phyloP scores from a whole-genome alignment of 352 stramenopile genomes.

The Phytophthora rubi region DNA sequence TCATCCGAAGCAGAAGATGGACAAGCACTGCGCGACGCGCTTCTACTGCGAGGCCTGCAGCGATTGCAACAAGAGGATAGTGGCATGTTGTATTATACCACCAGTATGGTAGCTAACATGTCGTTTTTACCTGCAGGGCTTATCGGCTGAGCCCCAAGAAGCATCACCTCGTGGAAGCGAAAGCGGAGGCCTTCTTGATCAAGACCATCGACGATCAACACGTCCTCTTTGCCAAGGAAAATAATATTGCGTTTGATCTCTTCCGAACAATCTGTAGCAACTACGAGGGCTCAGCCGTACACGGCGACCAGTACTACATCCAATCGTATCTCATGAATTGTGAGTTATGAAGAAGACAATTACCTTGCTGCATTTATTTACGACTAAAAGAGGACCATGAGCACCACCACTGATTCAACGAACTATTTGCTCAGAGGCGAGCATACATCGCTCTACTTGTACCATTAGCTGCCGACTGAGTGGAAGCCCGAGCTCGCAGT shows the following conservation, averaged over 20 bases:
- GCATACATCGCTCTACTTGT: not conserved
- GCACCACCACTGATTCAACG: not conserved
- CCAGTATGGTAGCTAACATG: too few relatives aligned
- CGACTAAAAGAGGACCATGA: not conserved
- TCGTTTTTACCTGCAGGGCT: too few relatives aligned
- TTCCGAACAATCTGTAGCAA: conserved; percentile 9
- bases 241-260: conserved; percentile 14
- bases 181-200: conserved; percentile 4
- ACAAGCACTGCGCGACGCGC: too few relatives aligned
- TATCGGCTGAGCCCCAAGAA: conserved; percentile 11
- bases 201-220: conserved; percentile 10
- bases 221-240: conserved; percentile 18
- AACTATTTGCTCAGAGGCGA: not conserved
- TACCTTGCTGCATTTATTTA: not conserved
- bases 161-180: conserved; percentile 2
- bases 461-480: not conserved
- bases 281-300: conserved; percentile 11
- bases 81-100: too few relatives aligned
- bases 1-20: too few relatives aligned
- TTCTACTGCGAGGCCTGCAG: too few relatives aligned
- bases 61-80: too few relatives aligned
- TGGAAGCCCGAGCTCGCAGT: not conserved
- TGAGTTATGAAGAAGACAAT: not conserved
- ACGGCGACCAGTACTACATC: conserved; percentile 23
- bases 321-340: conserved; percentile 16